phyloP scores from a whole-genome alignment of 2,329 filamentous ascomycete genomes.

The Myriosclerotinia curreyana region DNA sequence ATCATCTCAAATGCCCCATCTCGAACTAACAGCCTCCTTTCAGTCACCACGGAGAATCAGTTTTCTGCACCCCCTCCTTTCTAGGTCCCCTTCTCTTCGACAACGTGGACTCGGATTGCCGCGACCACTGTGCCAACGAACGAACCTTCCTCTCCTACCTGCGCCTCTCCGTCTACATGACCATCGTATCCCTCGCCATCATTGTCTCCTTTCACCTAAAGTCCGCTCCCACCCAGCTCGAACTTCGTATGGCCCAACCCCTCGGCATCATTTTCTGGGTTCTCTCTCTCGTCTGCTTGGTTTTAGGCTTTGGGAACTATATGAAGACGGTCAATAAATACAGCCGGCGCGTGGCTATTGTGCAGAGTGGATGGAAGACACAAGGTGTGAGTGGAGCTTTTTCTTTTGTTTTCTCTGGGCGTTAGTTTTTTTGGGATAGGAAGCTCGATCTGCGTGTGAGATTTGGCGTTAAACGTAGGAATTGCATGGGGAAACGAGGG shows the following conservation, averaged over 20 bases:
- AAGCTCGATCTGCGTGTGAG: neutral
- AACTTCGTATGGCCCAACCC: slow-evolving; percentile 75
- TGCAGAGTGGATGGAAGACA: slow-evolving; percentile 92
- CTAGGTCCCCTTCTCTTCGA: slow-evolving; percentile 62
- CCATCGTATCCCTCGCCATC: slow-evolving; percentile 84
- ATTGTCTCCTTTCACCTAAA: slow-evolving; percentile 92
- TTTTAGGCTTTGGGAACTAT: slow-evolving; percentile 81
- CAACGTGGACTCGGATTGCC: slow-evolving; percentile 62
- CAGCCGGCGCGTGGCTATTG: slow-evolving; percentile 71
- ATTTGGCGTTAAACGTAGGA: neutral
- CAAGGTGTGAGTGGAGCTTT: slow-evolving; percentile 57
- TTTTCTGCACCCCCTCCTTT: slow-evolving; percentile 35
- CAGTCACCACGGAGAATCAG: slow-evolving; percentile 28
- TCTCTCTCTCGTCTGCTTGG: slow-evolving; percentile 72
- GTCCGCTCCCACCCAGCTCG: slow-evolving; percentile 62
- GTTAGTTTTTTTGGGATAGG: neutral
- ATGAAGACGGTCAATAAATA: slow-evolving; percentile 80
- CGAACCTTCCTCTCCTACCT: slow-evolving; percentile 83
- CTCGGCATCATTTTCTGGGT: slow-evolving; percentile 87
- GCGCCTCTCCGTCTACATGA: slow-evolving; percentile 84
- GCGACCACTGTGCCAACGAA: slow-evolving; percentile 55
- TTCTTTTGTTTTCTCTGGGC: slow-evolving; percentile 11
- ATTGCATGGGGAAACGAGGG: no score
- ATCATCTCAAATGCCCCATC: neutral
- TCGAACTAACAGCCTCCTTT: neutral